Evolutionary conservation across 2,329 filamentous ascomycete genomes (phyloP), one percentile per base, ranked within the genome.

Genomic region (Aspergillus fischeri): DNA sequence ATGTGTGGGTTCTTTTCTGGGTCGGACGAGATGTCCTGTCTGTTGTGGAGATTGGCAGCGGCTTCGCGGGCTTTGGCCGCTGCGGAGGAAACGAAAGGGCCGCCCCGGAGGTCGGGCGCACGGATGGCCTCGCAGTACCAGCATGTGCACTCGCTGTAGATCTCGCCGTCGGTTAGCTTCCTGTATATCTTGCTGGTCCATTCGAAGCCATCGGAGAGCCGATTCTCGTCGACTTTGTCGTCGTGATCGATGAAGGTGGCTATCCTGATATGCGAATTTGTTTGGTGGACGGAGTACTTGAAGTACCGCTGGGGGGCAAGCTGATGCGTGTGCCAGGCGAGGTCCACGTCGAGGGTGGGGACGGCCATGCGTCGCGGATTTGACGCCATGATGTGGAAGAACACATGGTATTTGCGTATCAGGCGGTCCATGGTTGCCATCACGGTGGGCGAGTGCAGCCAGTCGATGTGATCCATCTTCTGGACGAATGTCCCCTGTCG

Each of bases 401-500:
- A 78, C 3, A 80, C 73, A 29, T 50, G 1, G 73, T 80, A 68
- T 79, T 80, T 92, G 2, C 66, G 67, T 3, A 90, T 75, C 0
- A 91, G 77, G 0, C 89, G 81, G 0, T 69, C 61, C 83, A 90
- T 90, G 0, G 88, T 92, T 0, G 80, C 75, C 3, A 73, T 74
- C 0, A 86, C 80, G 0, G 85, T 78, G 0, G 89, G 89, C 27
- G 86, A 89, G 70, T 90, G 89, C 1, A 92, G 76, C 90, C 89
- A 93, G 73, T 91, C 88, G 49, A 92, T 84, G 62, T 82, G 80
- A 63, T 83, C 80, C 89, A 93, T 92, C 75, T 93, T 78, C 51
- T 74, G 69, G 11, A 75, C 65, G 57, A 78, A 78, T 1, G 67
- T 71, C 0, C 75, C 74, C 53, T 78, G 76, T n/a, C 75, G 71